Evolutionary conservation across 1,284 basidiomycete species (phyloP), one percentile per base, ranked within the genome.

Genomic region (Apiotrichum gamsii): DNA sequence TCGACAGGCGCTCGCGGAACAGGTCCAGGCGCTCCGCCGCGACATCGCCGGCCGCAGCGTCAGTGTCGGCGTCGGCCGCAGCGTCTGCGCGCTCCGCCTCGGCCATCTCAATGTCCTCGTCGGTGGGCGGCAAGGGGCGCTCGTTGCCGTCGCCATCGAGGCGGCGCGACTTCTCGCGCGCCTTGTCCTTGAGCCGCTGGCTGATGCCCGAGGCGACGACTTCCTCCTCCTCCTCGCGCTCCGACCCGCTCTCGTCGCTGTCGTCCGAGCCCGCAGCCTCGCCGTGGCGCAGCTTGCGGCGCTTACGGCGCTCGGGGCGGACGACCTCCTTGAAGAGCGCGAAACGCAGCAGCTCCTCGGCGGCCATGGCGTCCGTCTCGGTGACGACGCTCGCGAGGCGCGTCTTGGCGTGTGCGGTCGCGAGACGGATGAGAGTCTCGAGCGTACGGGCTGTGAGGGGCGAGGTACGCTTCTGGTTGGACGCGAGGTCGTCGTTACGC

Each of bases 261-360:
- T 69, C 76, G 6, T 70, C 74, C 14, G 75, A 78, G 49, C 67
- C 79, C 35, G 79, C 82, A 52, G 75, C 80, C 6, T 6, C 25
- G 11, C 25, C 25, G 11, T 6, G 25, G 69, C 84, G 84, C 51
- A 87, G 77, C 74, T 86, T 90, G 64, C 86, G 80, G 76, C 88
- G 88, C 50, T 80, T 78, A 39, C 82, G 59, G 76, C 81, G 61
- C 79, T 79, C 65, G 79, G 82, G 59, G 65, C 87, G 89, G 43
- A 90, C 80, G 16, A 99, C 94, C 70, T 98, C 95, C 68, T 94
- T 95, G 82, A 94, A 99, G 25, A 99, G 80, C 1, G 95, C 95
- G 71, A 90, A 99, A 18, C 94, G 85, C 63, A 99, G 83, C 61
- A 98, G 94, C 63, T 86, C 85, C 69, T 98, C 93, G 2, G 94